Base-by-base conservation (phyloP, 495 filamentous ascomycete genomes). In the Xylaria grammica region DNA sequence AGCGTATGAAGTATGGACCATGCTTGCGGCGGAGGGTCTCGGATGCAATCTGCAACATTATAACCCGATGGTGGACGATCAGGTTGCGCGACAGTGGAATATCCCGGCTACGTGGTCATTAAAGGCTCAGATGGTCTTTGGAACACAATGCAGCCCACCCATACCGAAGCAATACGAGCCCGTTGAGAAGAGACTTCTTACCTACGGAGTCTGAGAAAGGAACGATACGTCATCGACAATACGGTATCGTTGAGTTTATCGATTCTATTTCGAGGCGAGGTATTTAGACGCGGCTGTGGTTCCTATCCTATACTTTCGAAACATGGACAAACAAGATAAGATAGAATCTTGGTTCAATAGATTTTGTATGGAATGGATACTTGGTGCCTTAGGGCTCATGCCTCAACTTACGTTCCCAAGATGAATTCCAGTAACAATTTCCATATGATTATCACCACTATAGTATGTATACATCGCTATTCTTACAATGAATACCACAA, bases 41-140 rank as follows among this genome's bases (percentile, higher is more conserved):
- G 85, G 84, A 13, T 77, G 72, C 57, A 87, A 81, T 62, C 72
- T 88, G 30, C 85, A 88, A 69, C 85, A 86, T 65, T 86, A 86
- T 73, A 84, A 82, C 72, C 71, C 83, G 0, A 61, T 84, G 29
- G 72, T 86, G 15, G 81, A 84, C 67, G 73, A 66, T 24, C 74
- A 74, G 62, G 77, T 78, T 1, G 51, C 67, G 8, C 65, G 72
- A 38, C 44, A 75, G 32, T 86, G 83, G 83, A 77, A 79, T n/a
- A 62, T 86, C 3, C 76, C 78, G 17, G 36, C 58, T 22, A 74
- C 79, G 29, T 88, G 85, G 85, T 74, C 67, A 11, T 57, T 85
- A 44, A 73, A 74, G 60, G 73, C 75, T 6, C 77, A 80, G 64
- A 44, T 83, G 65, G 78, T 81, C 0, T 79, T 83, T 62, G 83